Evolutionary conservation across 805 yeast genomes (phyloP).

Genomic region (Metschnikowia kunwiensis): DNA sequence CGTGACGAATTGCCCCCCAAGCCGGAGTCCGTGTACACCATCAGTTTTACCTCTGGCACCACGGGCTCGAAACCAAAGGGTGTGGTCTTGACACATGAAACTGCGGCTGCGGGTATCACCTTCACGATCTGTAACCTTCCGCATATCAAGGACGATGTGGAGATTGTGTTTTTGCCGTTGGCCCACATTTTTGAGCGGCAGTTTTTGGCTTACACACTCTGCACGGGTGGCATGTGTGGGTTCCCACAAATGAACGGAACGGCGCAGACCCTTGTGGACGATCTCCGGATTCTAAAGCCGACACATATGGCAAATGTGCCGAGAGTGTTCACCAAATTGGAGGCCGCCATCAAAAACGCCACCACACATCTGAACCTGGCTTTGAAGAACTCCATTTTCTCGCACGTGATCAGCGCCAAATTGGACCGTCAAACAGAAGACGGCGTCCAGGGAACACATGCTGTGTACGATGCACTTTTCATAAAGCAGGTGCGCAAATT

Average conservation of each 20-base stretch:
- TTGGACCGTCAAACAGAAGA: slow-evolving; percentile 16
- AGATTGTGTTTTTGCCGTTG: slow-evolving; percentile 30
- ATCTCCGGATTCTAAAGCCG: slow-evolving; percentile 25
- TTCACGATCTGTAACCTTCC: slow-evolving; percentile 16
- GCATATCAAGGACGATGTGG: slow-evolving; percentile 11
- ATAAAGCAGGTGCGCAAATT: slow-evolving; percentile 20
- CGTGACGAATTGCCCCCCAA: slow-evolving; percentile 16
- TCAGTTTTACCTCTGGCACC: slow-evolving; percentile 28
- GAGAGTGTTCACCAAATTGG: slow-evolving; percentile 27
- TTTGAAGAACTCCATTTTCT: slow-evolving; percentile 19
- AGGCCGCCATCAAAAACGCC: slow-evolving; percentile 23
- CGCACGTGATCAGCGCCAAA: slow-evolving; percentile 20
- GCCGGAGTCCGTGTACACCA: slow-evolving; percentile 22
- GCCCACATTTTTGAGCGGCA: slow-evolving; percentile 38
- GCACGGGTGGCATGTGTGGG: slow-evolving; percentile 24
- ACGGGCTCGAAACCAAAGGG: slow-evolving; percentile 28
- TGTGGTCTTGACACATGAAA: slow-evolving; percentile 21
- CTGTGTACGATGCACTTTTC: slow-evolving; percentile 16
- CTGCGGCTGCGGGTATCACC: slow-evolving; percentile 20
- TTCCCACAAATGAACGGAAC: slow-evolving; percentile 24
- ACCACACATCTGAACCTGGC: slow-evolving; percentile 21
- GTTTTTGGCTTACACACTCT: slow-evolving; percentile 20
- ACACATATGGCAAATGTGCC: slow-evolving; percentile 26
- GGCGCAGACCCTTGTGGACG: slow-evolving; percentile 25
- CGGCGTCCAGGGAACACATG: slow-evolving; percentile 21